phyloP scores from a whole-genome alignment of 2,329 filamentous ascomycete genomes.

The Scolecobasidium constrictum region DNA sequence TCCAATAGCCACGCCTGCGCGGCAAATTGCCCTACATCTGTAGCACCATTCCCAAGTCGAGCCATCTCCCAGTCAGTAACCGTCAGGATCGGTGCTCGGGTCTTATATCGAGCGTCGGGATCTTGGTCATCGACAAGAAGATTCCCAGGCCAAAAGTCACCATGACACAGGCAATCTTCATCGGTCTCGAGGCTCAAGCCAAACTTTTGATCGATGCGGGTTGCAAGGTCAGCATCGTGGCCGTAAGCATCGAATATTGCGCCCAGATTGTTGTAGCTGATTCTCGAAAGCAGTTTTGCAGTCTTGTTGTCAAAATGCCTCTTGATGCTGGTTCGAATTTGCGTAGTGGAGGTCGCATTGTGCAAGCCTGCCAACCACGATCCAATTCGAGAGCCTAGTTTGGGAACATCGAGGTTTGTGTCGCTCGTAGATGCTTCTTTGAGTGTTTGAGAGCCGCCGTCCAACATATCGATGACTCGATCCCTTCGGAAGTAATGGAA shows the following conservation, averaged over 20 bases:
- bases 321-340: no score
- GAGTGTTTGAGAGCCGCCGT: constrained; percentile 20
- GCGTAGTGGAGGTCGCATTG: constrained; percentile 4
- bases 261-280: no score
- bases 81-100: constrained; percentile 16
- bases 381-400: constrained; percentile 18
- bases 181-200: constrained; percentile 19
- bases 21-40: constrained; percentile 27
- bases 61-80: constrained; percentile 27
- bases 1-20: constrained; percentile 27
- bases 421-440: no score
- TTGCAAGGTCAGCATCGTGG: constrained; percentile 16
- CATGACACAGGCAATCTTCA: constrained; percentile 24
- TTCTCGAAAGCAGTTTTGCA: no score
- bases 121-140: constrained; percentile 17
- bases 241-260: constrained; percentile 18
- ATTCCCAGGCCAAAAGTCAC: constrained; percentile 30
- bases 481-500: constrained; percentile 17
- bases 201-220: constrained; percentile 18
- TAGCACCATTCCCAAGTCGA: constrained; percentile 22
- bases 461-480: constrained; percentile 21
- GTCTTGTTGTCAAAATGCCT: no score
- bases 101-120: no score
- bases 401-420: constrained; percentile 13
- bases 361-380: constrained; percentile 24